A percentile compares a stretch with the other conserved stretches of the same genome.
Evolutionary conservation across 2,329 filamentous ascomycete species (phyloP).

Genomic region (Xylariaceae sp.): DNA sequence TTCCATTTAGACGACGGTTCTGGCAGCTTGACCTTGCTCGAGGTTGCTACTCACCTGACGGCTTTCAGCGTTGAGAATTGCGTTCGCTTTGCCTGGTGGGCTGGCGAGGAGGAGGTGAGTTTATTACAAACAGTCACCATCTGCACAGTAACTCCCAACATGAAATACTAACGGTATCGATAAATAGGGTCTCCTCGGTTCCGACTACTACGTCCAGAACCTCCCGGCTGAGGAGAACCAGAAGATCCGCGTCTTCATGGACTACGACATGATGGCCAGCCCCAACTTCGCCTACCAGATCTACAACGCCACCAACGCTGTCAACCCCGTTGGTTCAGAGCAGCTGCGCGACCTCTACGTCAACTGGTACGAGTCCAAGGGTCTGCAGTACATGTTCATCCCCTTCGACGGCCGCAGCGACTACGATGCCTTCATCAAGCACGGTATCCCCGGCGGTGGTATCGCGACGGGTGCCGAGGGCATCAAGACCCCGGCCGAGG

Average conservation of each 20-base stretch:
- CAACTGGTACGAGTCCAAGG: slow-evolving; percentile 58
- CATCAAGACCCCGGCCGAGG: slow-evolving; percentile 51
- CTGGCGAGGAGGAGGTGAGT: slow-evolving; percentile 56
- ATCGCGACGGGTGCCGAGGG: slow-evolving; percentile 61
- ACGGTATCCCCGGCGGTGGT: slow-evolving; percentile 52
- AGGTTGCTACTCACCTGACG: slow-evolving; percentile 55
- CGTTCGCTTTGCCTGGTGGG: slow-evolving; percentile 64
- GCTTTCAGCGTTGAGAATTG: slow-evolving; percentile 58
- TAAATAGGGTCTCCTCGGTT: slow-evolving; percentile 48
- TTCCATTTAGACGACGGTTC: slow-evolving; percentile 55
- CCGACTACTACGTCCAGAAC: slow-evolving; percentile 53
- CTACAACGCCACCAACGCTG: slow-evolving; percentile 66
- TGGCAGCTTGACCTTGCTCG: slow-evolving; percentile 57
- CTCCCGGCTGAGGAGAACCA: slow-evolving; percentile 54
- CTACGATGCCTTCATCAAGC: slow-evolving; percentile 50
- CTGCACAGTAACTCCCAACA: background rate
- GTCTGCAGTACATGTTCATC: slow-evolving; percentile 62
- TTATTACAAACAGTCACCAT: background rate
- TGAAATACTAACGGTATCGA: background rate
- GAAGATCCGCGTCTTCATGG: slow-evolving; percentile 61
- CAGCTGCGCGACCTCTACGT: slow-evolving; percentile 64
- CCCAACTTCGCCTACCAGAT: slow-evolving; percentile 63
- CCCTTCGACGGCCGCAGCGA: slow-evolving; percentile 75
- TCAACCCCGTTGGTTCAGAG: slow-evolving; percentile 65
- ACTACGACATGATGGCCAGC: slow-evolving; percentile 66